Conservation (phyloP, 352 stramenopile genomes). For the Pythium dissotocum region DNA sequence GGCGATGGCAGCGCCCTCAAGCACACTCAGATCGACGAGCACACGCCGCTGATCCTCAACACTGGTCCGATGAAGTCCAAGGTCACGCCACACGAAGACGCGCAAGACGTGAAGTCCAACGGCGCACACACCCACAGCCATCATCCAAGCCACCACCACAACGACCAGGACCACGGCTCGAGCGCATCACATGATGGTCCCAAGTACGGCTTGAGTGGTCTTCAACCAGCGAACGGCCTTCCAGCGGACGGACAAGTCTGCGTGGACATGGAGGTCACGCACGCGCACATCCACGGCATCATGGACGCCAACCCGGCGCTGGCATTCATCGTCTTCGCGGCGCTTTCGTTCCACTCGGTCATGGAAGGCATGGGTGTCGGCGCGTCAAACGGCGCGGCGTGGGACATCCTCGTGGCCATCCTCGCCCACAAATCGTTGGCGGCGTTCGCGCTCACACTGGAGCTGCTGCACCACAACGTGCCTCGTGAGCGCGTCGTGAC, state of each 20-base stretch:
- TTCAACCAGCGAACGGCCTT: constrained; percentile 10
- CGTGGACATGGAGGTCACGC: constrained; percentile 33
- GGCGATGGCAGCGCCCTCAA: background rate
- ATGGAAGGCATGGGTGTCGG: constrained; percentile 87
- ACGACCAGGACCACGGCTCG: constrained; percentile 8
- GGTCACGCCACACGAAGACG: constrained; percentile 3
- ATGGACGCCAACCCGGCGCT: constrained; percentile 62
- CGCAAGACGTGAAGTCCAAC: background rate
- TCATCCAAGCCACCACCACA: background rate
- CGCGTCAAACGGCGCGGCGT: constrained; percentile 52
- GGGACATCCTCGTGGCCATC: constrained; percentile 79
- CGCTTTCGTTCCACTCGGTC: constrained; percentile 83
- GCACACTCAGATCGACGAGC: constrained; percentile 17
- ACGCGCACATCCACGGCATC: constrained; percentile 67
- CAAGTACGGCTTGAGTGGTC: constrained; percentile 18
- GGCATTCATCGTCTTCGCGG: constrained; percentile 74
- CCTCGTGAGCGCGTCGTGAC: constrained; percentile 37
- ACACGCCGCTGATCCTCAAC: constrained; percentile 34
- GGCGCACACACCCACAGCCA: background rate
- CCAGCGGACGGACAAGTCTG: constrained; percentile 16
- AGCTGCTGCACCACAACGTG: constrained; percentile 68
- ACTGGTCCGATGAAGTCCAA: background rate
- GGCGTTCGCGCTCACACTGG: constrained; percentile 68
- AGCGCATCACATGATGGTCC: background rate
- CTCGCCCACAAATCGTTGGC: constrained; percentile 84